Conservation (phyloP, 495 filamentous ascomycete genomes). For the Penicillium angulare region DNA sequence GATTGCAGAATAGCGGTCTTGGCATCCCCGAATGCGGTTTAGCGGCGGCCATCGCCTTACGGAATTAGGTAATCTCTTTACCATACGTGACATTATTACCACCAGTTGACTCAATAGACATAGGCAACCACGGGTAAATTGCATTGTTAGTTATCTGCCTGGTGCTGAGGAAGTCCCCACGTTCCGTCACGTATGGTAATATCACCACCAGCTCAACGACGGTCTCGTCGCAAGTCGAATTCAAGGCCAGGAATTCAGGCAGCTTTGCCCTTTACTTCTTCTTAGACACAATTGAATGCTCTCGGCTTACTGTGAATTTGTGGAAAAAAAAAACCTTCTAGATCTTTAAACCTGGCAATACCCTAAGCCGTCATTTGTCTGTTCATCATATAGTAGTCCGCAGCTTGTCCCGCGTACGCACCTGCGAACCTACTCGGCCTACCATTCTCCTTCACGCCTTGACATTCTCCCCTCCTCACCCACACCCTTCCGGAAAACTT, state of each 20-base stretch:
- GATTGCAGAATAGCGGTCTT: slow-evolving; percentile 26
- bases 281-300: slow-evolving; percentile 1
- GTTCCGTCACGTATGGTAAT: background rate
- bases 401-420: slow-evolving; percentile 27
- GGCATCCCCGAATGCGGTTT: slow-evolving; percentile 33
- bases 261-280: background rate
- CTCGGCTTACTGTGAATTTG: no score
- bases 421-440: slow-evolving; percentile 19
- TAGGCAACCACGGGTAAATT: background rate
- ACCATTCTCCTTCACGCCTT: slow-evolving; percentile 18
- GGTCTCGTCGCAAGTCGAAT: slow-evolving; percentile 27
- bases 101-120: background rate
- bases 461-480: slow-evolving; percentile 18
- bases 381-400: no score
- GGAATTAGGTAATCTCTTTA: slow-evolving; percentile 13
- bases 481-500: slow-evolving; percentile 3
- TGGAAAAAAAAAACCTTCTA: no score
- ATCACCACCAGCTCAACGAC: slow-evolving; percentile 14
- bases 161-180: background rate
- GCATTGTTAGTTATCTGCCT: background rate
- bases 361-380: background rate
- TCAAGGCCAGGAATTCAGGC: slow-evolving; percentile 2
- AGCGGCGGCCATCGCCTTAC: slow-evolving; percentile 10
- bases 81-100: slow-evolving; percentile 12
- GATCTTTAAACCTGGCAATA: no score